Conservation (phyloP, 768 basidiomycete species). For the Phlebiopsis gigantea region DNA sequence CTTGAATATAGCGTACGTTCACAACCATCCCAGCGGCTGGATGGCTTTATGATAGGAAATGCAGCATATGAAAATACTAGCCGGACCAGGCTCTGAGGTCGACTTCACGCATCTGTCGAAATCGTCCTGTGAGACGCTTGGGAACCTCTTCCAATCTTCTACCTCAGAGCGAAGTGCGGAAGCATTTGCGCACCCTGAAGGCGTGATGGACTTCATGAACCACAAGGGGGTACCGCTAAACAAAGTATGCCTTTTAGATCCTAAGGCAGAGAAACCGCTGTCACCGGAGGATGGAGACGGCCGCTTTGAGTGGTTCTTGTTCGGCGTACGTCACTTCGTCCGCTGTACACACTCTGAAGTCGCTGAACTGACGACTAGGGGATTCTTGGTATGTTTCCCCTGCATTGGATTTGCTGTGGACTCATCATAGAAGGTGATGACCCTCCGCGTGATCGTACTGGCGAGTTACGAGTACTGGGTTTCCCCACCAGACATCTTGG, state of each 20-base stretch:
- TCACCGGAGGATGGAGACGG: conserved; percentile 73
- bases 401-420: background rate
- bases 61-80: conserved; percentile 81
- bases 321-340: conserved; percentile 56
- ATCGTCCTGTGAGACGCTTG: conserved; percentile 56
- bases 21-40: background rate
- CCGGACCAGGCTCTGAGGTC: conserved; percentile 58
- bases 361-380: conserved; percentile 34
- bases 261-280: conserved; percentile 67
- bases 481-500: conserved; percentile 87
- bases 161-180: conserved; percentile 23
- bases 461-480: conserved; percentile 78
- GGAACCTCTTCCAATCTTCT: conserved; percentile 22
- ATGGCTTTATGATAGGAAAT: background rate
- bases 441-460: conserved; percentile 90
- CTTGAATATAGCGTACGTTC: conserved; percentile 77
- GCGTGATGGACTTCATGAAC: conserved; percentile 59
- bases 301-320: conserved; percentile 82
- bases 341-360: background rate
- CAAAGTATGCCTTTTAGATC: conserved; percentile 90
- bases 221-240: conserved; percentile 36
- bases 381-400: conserved; percentile 43
- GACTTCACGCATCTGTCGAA: conserved; percentile 85
- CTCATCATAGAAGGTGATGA: conserved; percentile 65
- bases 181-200: conserved; percentile 42